Base-by-base conservation (phyloP, 768 basidiomycete species). In the Rhizopogon roseolus region DNA sequence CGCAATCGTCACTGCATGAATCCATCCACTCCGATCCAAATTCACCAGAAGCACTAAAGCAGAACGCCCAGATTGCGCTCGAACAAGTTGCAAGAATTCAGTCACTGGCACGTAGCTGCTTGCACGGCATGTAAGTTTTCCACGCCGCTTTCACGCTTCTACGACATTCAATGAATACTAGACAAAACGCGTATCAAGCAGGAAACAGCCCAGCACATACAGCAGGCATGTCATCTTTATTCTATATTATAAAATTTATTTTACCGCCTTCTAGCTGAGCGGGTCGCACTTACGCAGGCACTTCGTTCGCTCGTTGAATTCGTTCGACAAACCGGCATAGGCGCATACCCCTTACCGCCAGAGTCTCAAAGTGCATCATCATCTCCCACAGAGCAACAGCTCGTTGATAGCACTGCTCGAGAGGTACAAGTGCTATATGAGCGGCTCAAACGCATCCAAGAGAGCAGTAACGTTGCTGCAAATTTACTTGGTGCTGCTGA, bases 21-120 rank as follows among this genome's bases (percentile, higher is more conserved):
- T 14, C 57, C 10, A 55, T 60, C 1, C 65, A 71, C 46, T 55
- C 53, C 6, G 85, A 86, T 54, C 78, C 76, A 14, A 86, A 80
- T 55, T 81, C 84, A 22, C 79, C 81, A 14, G 81, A 80, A 27
- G 53, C 75, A n/a, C 84, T 88, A 72, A 82, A 81, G 56, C 78
- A 80, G 49, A 83, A 82, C 62, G 56, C 84, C 1, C 75, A 74
- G 39, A 50, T 76, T 14, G 71, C 76, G 0, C 74, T 77, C 51
- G 75, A 78, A 38, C 77, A 81, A 17, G 73, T 85, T 28, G 57
- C 73, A 3, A 67, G 77, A 11, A 66, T 86, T 2, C 79, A 81
- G 56, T 64, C 64, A 2, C 66, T 80, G 2, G 80, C 83, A 0
- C 72, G 78, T 46, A 75, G 66, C 39, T 75, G 79, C 8, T 60